These are phyloP conservation scores for Calycina marina DNA, from an alignment of 2,329 filamentous ascomycete species.

Conservation along the genomic window DNA sequence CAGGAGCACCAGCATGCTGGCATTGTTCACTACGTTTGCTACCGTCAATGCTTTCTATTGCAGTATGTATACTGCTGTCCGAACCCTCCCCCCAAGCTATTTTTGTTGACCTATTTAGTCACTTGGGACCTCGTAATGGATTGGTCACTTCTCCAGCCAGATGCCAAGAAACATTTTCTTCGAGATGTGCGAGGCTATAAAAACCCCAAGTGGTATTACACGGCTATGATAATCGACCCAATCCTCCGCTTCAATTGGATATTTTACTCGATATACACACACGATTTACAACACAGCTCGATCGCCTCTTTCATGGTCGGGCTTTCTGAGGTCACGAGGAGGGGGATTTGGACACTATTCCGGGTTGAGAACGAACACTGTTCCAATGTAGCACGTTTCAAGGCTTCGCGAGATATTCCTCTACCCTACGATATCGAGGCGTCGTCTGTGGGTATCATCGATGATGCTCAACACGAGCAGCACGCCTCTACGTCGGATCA, in stretches of 20 bases:
- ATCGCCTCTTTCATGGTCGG: slow-evolving; percentile 66
- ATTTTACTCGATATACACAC: slow-evolving; percentile 67
- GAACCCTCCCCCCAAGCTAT: background rate
- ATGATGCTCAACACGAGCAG: background rate
- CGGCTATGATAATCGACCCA: slow-evolving; percentile 69
- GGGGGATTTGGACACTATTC: slow-evolving; percentile 84
- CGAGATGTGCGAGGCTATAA: slow-evolving; percentile 73
- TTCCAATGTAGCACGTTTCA: slow-evolving; percentile 78
- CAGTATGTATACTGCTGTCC: slow-evolving; percentile 46
- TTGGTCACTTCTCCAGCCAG: slow-evolving; percentile 76
- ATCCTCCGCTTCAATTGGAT: slow-evolving; percentile 89
- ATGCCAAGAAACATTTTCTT: slow-evolving; percentile 51
- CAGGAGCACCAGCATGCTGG: slow-evolving; percentile 38
- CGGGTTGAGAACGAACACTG: slow-evolving; percentile 98
- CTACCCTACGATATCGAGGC: slow-evolving; percentile 48
- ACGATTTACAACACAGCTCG: slow-evolving; percentile 70
- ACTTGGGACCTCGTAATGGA: slow-evolving; percentile 97
- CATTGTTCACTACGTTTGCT: slow-evolving; percentile 67
- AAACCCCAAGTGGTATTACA: slow-evolving; percentile 69
- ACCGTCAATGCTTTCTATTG: slow-evolving; percentile 72
- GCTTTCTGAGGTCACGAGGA: slow-evolving; percentile 65
- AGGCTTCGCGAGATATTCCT: slow-evolving; percentile 75
- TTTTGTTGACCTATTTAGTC: slow-evolving; percentile 27
- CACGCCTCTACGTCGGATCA: background rate
- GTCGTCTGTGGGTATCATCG: slow-evolving; percentile 1